These are phyloP conservation scores for Primulina tabacum DNA, from an alignment of 257 asterid species.

Conservation along the genomic window DNA sequence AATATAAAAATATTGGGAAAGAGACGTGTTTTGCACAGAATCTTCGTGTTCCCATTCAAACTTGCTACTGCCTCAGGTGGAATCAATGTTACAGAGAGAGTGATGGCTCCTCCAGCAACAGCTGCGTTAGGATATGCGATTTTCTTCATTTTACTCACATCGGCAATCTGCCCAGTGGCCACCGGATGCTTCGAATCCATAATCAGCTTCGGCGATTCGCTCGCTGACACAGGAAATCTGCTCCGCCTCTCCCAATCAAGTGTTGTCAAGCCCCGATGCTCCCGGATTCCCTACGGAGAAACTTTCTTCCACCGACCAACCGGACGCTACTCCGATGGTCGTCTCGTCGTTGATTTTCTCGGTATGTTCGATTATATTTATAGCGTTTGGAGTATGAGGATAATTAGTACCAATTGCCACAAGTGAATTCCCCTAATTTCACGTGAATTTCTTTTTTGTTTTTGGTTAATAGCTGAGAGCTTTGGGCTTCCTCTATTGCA, in stretches of 20 bases:
- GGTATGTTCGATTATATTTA: slow-evolving; percentile 27
- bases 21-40: too few relatives aligned
- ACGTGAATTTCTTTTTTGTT: background rate
- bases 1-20: too few relatives aligned
- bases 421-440: background rate
- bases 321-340: slow-evolving; percentile 34
- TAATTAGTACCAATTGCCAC: too few relatives aligned
- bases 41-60: too few relatives aligned
- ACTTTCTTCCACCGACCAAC: slow-evolving; percentile 38
- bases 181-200: slow-evolving; percentile 30
- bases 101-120: too few relatives aligned
- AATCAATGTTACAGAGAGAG: too few relatives aligned
- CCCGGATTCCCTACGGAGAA: slow-evolving; percentile 44
- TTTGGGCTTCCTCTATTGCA: slow-evolving; percentile 41
- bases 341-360: slow-evolving; percentile 42
- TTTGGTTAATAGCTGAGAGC: slow-evolving; percentile 31
- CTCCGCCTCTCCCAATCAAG: slow-evolving; percentile 26
- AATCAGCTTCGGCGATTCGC: slow-evolving; percentile 48
- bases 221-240: slow-evolving; percentile 48
- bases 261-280: slow-evolving; percentile 25
- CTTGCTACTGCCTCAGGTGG: too few relatives aligned
- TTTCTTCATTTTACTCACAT: background rate
- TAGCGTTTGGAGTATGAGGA: too few relatives aligned
- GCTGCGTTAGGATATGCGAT: too few relatives aligned
- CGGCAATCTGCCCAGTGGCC: background rate